Evolutionary conservation across 768 basidiomycete genomes (phyloP), one percentile per base, ranked within the genome.

Genomic region (Rhizopogon rudus): DNA sequence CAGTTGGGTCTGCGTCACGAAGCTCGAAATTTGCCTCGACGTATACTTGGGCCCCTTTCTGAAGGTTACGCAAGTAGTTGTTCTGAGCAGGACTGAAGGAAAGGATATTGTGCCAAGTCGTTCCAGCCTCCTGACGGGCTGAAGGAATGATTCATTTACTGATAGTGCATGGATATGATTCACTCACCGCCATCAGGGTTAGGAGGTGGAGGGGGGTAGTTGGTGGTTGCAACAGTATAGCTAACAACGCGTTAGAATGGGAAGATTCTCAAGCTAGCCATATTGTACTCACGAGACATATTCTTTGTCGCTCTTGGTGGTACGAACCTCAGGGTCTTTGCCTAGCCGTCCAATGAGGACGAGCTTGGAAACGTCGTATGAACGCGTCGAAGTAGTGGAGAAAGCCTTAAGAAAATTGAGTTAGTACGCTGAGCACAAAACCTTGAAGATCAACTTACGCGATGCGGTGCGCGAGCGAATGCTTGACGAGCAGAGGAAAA

Each of bases 11-110:
- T 8, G 90, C 81, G 56, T 92, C 88, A 40, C 85, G 81, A 22
- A 93, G 68, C 68, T 92, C 90, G 57, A 80, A 92, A 60, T 75
- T 77, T 29, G 91, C 85, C 68, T 95, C 92, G 37, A 90, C 91
- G 57, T 84, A 93, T 16, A 95, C 91, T 55, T 75, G 83, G 48
- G 80, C 73, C 5, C 92, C 92, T 60, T 88, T 89, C 61, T 70
- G 78, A 40, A 95, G 66, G 42, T 71, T 82, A 56, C 73, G 76
- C 37, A 95, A 80, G 63, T 80, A 90, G 56, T 75, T 81, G 60
- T 85, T 86, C n/a, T 81, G 62, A 40, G 43, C 4, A 7, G 82
- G 77, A n/a, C 73, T 72, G 76, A 93, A 93, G 25, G 86, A 92
- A 46, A 92, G 63, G 46, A 95, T 62, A 44, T 83, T 75, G 64